Percentiles rank a stretch among this genome's conserved stretches.
phyloP scores from a whole-genome alignment of 2,329 filamentous ascomycete genomes.

The Didymella pomorum region DNA sequence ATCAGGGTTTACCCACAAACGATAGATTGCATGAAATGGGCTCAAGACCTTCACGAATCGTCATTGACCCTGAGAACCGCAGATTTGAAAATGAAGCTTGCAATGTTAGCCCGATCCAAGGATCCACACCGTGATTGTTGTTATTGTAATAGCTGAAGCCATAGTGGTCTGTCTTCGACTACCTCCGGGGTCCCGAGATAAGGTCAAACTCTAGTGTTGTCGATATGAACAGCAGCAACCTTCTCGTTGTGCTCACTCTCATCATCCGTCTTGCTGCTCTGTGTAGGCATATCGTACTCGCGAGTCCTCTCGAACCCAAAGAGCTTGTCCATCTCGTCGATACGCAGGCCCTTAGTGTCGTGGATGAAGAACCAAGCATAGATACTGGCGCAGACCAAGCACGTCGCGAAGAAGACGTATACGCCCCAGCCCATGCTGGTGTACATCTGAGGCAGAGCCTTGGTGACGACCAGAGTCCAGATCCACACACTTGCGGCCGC shows the following conservation, averaged over 20 bases:
- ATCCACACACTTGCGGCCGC: slow-evolving; percentile 77
- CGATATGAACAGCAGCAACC: slow-evolving; percentile 13
- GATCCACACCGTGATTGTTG: neutral
- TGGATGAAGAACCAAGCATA: slow-evolving; percentile 52
- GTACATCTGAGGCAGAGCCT: slow-evolving; percentile 74
- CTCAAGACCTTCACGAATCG: no score
- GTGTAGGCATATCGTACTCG: neutral
- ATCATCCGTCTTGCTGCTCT: slow-evolving; percentile 16
- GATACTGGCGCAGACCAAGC: slow-evolving; percentile 56
- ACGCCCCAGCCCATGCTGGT: slow-evolving; percentile 56
- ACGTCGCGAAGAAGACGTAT: slow-evolving; percentile 59
- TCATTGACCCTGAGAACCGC: neutral
- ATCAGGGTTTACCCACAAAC: no score
- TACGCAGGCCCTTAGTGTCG: slow-evolving; percentile 56
- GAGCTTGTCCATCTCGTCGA: slow-evolving; percentile 58
- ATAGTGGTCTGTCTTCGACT: neutral
- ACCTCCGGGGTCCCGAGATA: no score
- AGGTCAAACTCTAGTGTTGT: neutral
- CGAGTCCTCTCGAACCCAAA: slow-evolving; percentile 52
- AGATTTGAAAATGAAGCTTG: neutral
- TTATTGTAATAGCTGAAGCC: neutral
- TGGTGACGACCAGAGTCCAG: slow-evolving; percentile 73
- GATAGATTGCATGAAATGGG: no score
- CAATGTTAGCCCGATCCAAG: neutral
- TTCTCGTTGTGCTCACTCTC: slow-evolving; percentile 33